Percentiles rank a stretch among this genome's conserved stretches.
Conservation (phyloP, 2,329 filamentous ascomycete species). For the Fusarium tupiense region DNA sequence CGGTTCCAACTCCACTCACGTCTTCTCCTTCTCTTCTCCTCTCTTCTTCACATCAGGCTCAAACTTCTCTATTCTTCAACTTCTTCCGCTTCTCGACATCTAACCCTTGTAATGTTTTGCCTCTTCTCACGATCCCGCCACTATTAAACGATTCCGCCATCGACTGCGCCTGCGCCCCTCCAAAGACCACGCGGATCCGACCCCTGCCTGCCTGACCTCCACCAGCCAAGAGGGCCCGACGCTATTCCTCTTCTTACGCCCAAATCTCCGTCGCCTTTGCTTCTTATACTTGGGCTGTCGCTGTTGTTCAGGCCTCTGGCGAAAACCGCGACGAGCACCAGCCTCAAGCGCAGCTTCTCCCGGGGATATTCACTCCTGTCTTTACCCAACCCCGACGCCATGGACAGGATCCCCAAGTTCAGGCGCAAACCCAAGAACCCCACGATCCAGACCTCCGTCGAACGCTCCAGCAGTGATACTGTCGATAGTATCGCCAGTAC, state of each 20-base stretch:
- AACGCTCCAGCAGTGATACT: constrained; percentile 45
- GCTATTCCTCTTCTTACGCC: constrained; percentile 34
- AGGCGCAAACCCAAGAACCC: constrained; percentile 57
- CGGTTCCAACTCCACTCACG: constrained; percentile 5
- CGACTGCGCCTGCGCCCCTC: constrained; percentile 32
- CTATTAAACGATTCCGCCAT: constrained; percentile 16
- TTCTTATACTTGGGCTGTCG: constrained; percentile 27
- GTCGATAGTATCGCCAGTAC: constrained; percentile 43
- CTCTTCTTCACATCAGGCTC: background rate
- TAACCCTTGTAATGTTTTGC: background rate
- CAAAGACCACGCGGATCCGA: constrained; percentile 29
- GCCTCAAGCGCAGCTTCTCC: constrained; percentile 20
- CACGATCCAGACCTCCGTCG: constrained; percentile 54
- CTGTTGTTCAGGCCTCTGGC: constrained; percentile 13
- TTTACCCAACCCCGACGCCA: constrained; percentile 34
- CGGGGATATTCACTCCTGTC: constrained; percentile 21
- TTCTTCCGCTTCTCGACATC: background rate
- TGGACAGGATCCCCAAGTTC: constrained; percentile 56
- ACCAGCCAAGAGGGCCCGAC: constrained; percentile 33
- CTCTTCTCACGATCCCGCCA: constrained; percentile 23
- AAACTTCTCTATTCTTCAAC: background rate
- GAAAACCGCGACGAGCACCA: constrained; percentile 19
- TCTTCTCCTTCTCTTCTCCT: background rate
- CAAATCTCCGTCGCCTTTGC: constrained; percentile 30
- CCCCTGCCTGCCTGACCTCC: constrained; percentile 40